phyloP scores from a whole-genome alignment of 2,329 filamentous ascomycete species.

The Fusarium humuli region DNA sequence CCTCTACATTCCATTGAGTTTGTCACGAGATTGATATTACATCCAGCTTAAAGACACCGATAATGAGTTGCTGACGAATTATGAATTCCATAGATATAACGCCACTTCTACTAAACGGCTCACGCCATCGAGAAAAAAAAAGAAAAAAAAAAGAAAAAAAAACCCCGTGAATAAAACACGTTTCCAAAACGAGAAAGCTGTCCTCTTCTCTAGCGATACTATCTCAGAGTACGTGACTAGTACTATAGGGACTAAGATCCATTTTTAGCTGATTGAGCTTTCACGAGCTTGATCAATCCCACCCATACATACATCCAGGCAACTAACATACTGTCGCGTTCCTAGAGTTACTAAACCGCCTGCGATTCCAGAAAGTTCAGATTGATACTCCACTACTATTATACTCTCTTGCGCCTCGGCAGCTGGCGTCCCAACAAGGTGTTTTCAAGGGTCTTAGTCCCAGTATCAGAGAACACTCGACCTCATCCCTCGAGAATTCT shows the following conservation, averaged over 20 bases:
- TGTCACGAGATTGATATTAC: neutral
- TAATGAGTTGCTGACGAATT: constrained; percentile 20
- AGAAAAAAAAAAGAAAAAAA: too few species aligned
- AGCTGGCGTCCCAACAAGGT: constrained; percentile 28
- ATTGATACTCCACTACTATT: constrained; percentile 2
- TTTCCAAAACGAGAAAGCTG: neutral
- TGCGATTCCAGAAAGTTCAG: constrained; percentile 5
- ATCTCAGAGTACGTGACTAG: neutral
- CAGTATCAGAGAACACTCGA: neutral
- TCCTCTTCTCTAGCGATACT: constrained; percentile 1
- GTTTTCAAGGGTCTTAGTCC: constrained; percentile 2
- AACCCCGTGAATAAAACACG: neutral
- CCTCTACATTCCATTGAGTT: constrained; percentile 6
- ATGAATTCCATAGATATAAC: neutral
- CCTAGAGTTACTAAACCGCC: neutral
- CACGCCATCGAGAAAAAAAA: neutral
- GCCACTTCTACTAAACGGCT: constrained; percentile 3
- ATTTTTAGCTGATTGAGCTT: neutral
- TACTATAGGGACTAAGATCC: neutral
- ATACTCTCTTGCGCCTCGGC: neutral
- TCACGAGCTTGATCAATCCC: neutral
- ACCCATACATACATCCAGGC: neutral
- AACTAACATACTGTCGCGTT: constrained; percentile 4
- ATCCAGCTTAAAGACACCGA: constrained; percentile 1
- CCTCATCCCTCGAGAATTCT: neutral